phyloP scores from a whole-genome alignment of 2,329 filamentous ascomycete genomes.

The Fonsecaea monophora region DNA sequence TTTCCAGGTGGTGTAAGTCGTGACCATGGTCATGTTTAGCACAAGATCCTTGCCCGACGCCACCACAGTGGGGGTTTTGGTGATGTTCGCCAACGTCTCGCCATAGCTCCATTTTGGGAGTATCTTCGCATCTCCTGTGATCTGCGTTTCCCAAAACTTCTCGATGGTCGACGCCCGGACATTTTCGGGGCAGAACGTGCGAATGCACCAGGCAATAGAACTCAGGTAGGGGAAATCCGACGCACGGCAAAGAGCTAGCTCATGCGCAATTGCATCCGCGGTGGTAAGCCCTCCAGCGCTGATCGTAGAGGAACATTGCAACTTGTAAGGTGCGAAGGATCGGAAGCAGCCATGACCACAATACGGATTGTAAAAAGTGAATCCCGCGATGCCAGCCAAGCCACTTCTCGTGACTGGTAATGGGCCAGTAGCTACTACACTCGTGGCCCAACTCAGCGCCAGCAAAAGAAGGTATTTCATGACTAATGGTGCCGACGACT shows the following conservation, averaged over 20 bases:
- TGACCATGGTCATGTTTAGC: slow-evolving; percentile 17
- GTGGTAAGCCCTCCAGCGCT: slow-evolving; percentile 1
- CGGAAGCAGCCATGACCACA: slow-evolving; percentile 10
- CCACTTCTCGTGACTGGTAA: slow-evolving; percentile 6
- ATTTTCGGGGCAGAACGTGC: slow-evolving; percentile 5
- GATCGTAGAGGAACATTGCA: neutral
- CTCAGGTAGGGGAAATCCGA: slow-evolving; percentile 11
- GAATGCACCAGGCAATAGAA: slow-evolving; percentile 11
- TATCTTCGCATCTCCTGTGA: slow-evolving; percentile 12
- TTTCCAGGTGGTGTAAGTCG: slow-evolving; percentile 8
- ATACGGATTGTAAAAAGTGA: slow-evolving; percentile 2
- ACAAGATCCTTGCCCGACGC: slow-evolving; percentile 1
- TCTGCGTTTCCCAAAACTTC: slow-evolving; percentile 23
- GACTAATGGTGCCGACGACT: neutral
- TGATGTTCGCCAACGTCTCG: slow-evolving; percentile 18
- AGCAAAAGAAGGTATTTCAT: neutral
- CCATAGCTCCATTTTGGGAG: slow-evolving; percentile 19
- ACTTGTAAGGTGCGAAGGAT: neutral
- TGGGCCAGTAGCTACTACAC: slow-evolving; percentile 3
- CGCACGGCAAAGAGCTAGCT: slow-evolving; percentile 1
- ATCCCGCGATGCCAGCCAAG: slow-evolving; percentile 3
- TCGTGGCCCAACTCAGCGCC: neutral
- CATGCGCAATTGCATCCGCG: slow-evolving; percentile 1
- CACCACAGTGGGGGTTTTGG: slow-evolving; percentile 5
- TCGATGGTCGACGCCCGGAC: slow-evolving; percentile 22